Evolutionary conservation across 164 flowering plant species (phyloP).

Genomic region (Vitis amurensis): DNA sequence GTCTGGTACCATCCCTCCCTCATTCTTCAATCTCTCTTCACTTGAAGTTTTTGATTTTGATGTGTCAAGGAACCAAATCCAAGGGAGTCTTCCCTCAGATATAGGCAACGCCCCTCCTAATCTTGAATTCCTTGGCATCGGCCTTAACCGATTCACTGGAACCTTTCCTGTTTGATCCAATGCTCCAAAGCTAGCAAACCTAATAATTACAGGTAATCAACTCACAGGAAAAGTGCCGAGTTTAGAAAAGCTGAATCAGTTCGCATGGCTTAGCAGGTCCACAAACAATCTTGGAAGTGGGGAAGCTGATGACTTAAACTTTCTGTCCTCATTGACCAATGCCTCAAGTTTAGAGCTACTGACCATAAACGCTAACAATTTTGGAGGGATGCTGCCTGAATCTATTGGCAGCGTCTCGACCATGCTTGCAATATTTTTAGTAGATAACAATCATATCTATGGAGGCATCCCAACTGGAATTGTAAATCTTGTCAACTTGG

Average conservation of each 20-base stretch:
- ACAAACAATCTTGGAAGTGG: constrained; percentile 12
- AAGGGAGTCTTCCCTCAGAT: constrained; percentile 25
- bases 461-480: constrained; percentile 20
- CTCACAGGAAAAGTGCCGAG: constrained; percentile 14
- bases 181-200: constrained; percentile 5
- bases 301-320: constrained; percentile 3
- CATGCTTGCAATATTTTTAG: background rate
- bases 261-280: background rate
- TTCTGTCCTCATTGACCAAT: constrained; percentile 14
- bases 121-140: background rate
- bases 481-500: constrained; percentile 21
- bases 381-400: constrained; percentile 1
- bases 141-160: constrained; percentile 15
- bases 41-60: background rate
- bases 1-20: constrained; percentile 26
- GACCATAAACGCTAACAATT: background rate
- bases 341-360: constrained; percentile 4
- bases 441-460: constrained; percentile 6
- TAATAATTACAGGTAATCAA: constrained; percentile 3
- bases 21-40: constrained; percentile 14
- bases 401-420: constrained; percentile 25
- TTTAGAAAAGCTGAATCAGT: constrained; percentile 5
- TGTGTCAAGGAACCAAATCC: constrained; percentile 10
- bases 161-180: constrained; percentile 28
- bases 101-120: constrained; percentile 22